phyloP scores from a whole-genome alignment of 2,329 filamentous ascomycete genomes.

The Macroventuria anomochaeta region DNA sequence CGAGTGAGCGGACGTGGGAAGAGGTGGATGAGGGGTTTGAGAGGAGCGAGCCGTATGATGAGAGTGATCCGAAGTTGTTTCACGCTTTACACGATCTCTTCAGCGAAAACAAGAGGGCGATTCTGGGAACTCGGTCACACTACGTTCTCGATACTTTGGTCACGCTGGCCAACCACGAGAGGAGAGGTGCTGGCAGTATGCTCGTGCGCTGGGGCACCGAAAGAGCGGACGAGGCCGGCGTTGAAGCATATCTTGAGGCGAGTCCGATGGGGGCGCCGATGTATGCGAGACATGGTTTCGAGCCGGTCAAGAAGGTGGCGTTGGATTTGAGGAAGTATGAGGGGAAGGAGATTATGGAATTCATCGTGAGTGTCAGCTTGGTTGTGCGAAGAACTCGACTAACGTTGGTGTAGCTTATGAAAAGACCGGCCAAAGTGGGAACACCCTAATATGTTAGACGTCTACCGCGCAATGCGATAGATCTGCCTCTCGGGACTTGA shows the following conservation, averaged over 20 bases:
- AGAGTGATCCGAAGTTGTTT: slow-evolving; percentile 35
- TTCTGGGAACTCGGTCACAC: slow-evolving; percentile 32
- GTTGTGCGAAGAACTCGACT: neutral
- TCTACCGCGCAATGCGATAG: no score
- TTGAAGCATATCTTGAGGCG: slow-evolving; percentile 44
- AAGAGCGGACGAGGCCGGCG: slow-evolving; percentile 39
- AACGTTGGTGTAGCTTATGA: slow-evolving; percentile 22
- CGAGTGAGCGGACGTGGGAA: slow-evolving; percentile 30
- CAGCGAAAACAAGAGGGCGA: slow-evolving; percentile 32
- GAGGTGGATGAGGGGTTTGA: slow-evolving; percentile 36
- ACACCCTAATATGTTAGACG: slow-evolving; percentile 13
- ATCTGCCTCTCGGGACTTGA: no score
- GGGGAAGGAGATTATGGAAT: slow-evolving; percentile 32
- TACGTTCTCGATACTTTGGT: slow-evolving; percentile 43
- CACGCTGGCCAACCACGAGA: slow-evolving; percentile 38
- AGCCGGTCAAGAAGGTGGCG: slow-evolving; percentile 30
- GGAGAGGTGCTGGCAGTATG: slow-evolving; percentile 43
- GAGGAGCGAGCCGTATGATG: slow-evolving; percentile 35
- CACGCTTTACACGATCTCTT: slow-evolving; percentile 31
- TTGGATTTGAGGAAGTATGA: slow-evolving; percentile 43
- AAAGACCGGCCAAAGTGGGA: slow-evolving; percentile 15
- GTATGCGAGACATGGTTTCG: slow-evolving; percentile 44
- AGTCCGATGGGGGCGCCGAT: slow-evolving; percentile 42
- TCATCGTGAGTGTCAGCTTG: slow-evolving; percentile 34
- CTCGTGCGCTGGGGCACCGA: slow-evolving; percentile 42